Evolutionary conservation across 148 eudicot species (phyloP).

Genomic region (Euryodendron excelsum): DNA sequence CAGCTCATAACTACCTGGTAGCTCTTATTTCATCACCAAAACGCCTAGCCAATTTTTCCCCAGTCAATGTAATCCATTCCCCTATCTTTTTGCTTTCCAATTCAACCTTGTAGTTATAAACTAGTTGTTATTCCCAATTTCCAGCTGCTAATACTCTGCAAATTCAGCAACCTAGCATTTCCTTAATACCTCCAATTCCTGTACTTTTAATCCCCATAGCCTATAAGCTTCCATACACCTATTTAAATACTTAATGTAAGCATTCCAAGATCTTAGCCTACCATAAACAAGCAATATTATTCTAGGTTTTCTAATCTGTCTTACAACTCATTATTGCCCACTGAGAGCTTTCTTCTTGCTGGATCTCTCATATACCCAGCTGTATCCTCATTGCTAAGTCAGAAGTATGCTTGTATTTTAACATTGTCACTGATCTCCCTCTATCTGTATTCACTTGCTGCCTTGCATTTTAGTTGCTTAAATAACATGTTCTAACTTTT

Average conservation of each 20-base stretch:
- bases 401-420: no score
- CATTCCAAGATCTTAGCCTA: background rate
- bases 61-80: background rate
- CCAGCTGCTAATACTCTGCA: background rate
- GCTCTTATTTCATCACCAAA: background rate
- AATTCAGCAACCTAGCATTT: background rate
- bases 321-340: background rate
- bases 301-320: background rate
- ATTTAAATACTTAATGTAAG: background rate
- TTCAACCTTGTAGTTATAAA: background rate
- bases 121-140: background rate
- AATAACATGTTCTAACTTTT: background rate
- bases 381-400: no score
- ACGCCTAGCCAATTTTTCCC: background rate
- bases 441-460: no score
- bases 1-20: background rate
- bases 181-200: background rate
- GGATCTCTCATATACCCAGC: background rate
- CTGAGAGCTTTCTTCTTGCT: background rate
- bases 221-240: background rate
- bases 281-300: background rate
- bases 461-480: no score
- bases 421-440: no score
- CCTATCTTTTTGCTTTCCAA: background rate
- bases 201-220: background rate